Percentiles rank a stretch among this genome's conserved stretches.
Evolutionary conservation across 2,329 filamentous ascomycete genomes (phyloP).

Genomic region (Botrytis hyacinthi): DNA sequence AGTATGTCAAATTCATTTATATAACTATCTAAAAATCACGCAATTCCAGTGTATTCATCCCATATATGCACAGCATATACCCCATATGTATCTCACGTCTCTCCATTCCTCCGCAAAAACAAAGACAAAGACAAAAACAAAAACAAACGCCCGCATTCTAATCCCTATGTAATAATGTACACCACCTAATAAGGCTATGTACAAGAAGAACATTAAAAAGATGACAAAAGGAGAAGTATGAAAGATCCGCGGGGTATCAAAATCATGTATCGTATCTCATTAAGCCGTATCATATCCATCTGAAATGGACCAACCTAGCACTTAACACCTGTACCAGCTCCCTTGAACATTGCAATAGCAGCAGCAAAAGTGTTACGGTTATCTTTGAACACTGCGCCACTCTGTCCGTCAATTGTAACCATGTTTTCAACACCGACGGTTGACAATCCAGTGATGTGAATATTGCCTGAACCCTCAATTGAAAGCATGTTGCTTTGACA

Average conservation of each 20-base stretch:
- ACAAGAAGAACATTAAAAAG: constrained; percentile 1
- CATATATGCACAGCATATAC: neutral
- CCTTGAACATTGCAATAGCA: constrained; percentile 53
- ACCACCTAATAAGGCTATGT: neutral
- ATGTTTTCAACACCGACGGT: constrained; percentile 76
- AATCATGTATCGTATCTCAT: neutral
- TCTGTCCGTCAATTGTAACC: constrained; percentile 60
- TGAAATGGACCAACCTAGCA: neutral
- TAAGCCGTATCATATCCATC: neutral
- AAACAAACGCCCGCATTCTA: neutral
- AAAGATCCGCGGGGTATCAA: neutral
- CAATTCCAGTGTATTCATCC: neutral
- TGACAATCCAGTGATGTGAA: constrained; percentile 66
- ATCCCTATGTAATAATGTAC: neutral
- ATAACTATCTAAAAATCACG: neutral
- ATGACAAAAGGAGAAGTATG: neutral
- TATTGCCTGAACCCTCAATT: constrained; percentile 59
- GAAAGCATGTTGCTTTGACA: constrained; percentile 79
- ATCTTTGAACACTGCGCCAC: constrained; percentile 54
- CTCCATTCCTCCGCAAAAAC: neutral
- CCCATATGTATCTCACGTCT: neutral
- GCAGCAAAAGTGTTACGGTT: constrained; percentile 67
- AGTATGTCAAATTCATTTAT: neutral
- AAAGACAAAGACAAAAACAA: neutral
- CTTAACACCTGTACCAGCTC: constrained; percentile 14